Conservation (phyloP, 352 stramenopile genomes). For the Pythium folliculosum region DNA sequence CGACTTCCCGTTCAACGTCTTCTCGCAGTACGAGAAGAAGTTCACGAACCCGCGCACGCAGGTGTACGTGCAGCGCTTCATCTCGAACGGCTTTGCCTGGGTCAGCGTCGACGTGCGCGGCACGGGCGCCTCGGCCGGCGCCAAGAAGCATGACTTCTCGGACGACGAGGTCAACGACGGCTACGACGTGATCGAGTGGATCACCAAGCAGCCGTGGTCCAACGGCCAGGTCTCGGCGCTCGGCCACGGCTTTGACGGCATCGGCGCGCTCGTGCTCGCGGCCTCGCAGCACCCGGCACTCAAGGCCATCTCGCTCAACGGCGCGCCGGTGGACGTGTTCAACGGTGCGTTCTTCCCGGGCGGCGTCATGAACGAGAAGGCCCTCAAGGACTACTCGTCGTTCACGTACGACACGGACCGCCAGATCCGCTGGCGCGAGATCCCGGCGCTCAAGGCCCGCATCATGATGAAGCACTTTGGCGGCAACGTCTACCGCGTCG, state of each 20-base stretch:
- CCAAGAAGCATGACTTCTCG: constrained; percentile 70
- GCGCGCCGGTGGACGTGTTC: constrained; percentile 71
- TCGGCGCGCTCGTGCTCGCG: constrained; percentile 63
- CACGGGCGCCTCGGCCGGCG: constrained; percentile 68
- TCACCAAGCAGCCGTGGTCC: constrained; percentile 76
- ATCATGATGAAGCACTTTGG: constrained; percentile 88
- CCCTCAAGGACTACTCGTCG: constrained; percentile 57
- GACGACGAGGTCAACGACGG: constrained; percentile 72
- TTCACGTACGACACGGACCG: constrained; percentile 79
- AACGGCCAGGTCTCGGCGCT: constrained; percentile 75
- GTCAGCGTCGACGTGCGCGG: constrained; percentile 76
- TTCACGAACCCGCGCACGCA: constrained; percentile 83
- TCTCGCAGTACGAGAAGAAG: constrained; percentile 62
- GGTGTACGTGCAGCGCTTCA: constrained; percentile 71
- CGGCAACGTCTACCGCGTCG: constrained; percentile 79
- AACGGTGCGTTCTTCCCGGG: constrained; percentile 72
- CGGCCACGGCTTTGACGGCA: constrained; percentile 73
- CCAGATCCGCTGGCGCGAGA: constrained; percentile 72
- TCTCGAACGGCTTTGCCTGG: constrained; percentile 77
- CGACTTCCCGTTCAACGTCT: constrained; percentile 79
- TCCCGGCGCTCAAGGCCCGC: constrained; percentile 73
- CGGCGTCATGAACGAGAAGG: constrained; percentile 75
- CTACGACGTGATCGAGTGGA: constrained; percentile 82
- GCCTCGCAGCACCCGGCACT: constrained; percentile 63
- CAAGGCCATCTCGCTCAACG: constrained; percentile 75